A percentile compares a stretch with the other conserved stretches of the same genome.
These are phyloP conservation scores for Mytilinidion resinicola DNA, from an alignment of 495 filamentous ascomycete genomes.

Conservation along the genomic window DNA sequence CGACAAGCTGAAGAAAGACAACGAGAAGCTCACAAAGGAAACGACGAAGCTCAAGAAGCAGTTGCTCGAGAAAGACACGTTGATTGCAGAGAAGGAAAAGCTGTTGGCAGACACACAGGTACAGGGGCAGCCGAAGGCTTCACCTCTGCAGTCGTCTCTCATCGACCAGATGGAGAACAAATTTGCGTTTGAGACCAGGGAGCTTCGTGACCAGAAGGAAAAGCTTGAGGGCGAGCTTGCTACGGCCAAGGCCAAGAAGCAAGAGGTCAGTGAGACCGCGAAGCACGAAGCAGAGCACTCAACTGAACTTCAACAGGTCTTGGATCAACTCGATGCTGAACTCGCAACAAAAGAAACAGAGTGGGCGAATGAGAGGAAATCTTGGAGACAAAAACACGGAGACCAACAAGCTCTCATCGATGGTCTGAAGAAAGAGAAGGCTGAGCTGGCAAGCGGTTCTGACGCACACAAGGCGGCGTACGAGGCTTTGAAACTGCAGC, in stretches of 20 bases:
- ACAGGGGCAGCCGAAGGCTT: not conserved
- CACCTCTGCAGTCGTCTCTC: conserved; percentile 3
- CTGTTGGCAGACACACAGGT: conserved; percentile 3
- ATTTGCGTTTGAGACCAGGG: conserved; percentile 14
- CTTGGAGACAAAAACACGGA: conserved; percentile 3
- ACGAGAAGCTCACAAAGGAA: conserved; percentile 18
- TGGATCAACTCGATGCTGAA: conserved; percentile 20
- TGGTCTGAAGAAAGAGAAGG: conserved; percentile 9
- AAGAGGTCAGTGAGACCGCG: conserved; percentile 13
- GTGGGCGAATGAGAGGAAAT: conserved; percentile 22
- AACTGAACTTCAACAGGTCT: conserved; percentile 20
- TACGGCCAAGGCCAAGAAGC: conserved; percentile 19
- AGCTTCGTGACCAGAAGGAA: conserved; percentile 11
- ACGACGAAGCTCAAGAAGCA: conserved; percentile 18
- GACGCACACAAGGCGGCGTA: too few relatives aligned
- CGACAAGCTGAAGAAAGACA: conserved; percentile 12
- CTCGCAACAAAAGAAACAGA: conserved; percentile 18
- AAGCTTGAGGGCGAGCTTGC: conserved; percentile 20
- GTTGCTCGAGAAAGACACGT: conserved; percentile 16
- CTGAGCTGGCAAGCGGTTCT: not conserved
- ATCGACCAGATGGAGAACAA: conserved; percentile 21
- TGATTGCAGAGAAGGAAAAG: conserved; percentile 17
- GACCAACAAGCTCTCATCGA: conserved; percentile 18
- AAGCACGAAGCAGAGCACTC: conserved; percentile 14
- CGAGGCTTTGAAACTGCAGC: too few relatives aligned